Evolutionary conservation across 345 rosid species (phyloP).

Genomic region (Raphanus raphanistrum): DNA sequence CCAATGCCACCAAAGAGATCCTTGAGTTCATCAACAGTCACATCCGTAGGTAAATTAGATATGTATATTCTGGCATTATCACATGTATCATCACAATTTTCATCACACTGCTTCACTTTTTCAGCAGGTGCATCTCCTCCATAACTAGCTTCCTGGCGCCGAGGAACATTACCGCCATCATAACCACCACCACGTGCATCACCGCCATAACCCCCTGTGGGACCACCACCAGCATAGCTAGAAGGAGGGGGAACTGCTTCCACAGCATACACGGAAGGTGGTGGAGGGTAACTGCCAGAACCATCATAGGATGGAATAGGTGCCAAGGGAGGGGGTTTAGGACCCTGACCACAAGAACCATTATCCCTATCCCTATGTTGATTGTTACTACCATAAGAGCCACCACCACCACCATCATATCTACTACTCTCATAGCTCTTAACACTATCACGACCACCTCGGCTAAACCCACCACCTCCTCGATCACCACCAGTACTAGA

Average conservation of each 20-base stretch:
- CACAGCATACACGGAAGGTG: conserved; percentile 61
- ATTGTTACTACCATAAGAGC: conserved; percentile 50
- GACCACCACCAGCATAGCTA: conserved; percentile 79
- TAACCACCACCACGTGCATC: conserved; percentile 63
- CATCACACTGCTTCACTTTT: conserved; percentile 87
- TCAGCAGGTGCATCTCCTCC: conserved; percentile 50
- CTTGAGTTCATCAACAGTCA: conserved; percentile 78
- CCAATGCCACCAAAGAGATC: conserved; percentile 99
- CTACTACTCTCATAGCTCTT: conserved; percentile 55
- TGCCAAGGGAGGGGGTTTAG: conserved; percentile 59
- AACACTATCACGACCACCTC: conserved; percentile 61
- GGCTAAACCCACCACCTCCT: conserved; percentile 59
- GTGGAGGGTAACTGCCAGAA: conserved; percentile 56
- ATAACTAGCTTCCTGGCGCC: conserved; percentile 56
- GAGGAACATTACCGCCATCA: conserved; percentile 58
- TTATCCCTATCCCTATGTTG: conserved; percentile 57
- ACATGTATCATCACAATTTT: conserved; percentile 70
- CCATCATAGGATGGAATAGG: conserved; percentile 68
- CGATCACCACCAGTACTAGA: conserved; percentile 53
- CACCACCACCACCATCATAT: conserved; percentile 63
- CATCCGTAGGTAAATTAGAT: conserved; percentile 94
- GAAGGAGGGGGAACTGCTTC: conserved; percentile 90
- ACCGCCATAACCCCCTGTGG: conserved; percentile 62
- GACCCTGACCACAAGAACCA: conserved; percentile 66
- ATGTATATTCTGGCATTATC: conserved; percentile 94